Conservation (phyloP, 2,329 filamentous ascomycete species). For the Neopestalotiopsis clavispora region DNA sequence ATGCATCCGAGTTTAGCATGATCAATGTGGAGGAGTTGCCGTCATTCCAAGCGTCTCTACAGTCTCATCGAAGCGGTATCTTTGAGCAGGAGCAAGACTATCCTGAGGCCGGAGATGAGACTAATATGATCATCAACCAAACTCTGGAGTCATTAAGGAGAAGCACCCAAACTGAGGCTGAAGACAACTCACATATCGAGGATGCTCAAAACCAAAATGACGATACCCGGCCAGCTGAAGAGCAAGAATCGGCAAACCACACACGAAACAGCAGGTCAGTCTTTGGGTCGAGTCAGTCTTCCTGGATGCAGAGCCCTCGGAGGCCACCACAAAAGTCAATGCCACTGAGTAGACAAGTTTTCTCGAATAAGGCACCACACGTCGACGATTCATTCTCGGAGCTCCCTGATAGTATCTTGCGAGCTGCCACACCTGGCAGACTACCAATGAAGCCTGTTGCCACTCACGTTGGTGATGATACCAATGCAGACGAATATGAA, state of each 20-base stretch:
- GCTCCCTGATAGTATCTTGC: constrained; percentile 38
- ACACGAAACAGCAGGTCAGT: constrained; percentile 9
- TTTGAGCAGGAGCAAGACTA: constrained; percentile 32
- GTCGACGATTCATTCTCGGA: constrained; percentile 40
- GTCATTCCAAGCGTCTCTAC: constrained; percentile 46
- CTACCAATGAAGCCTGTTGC: constrained; percentile 27
- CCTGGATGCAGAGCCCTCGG: constrained; percentile 40
- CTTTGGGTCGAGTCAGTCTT: constrained; percentile 21
- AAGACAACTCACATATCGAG: background rate
- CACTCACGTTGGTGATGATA: constrained; percentile 29
- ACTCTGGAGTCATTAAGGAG: constrained; percentile 56
- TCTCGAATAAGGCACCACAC: constrained; percentile 36
- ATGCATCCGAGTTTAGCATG: constrained; percentile 61
- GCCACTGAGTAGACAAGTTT: constrained; percentile 40
- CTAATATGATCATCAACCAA: constrained; percentile 60
- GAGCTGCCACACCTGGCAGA: constrained; percentile 36
- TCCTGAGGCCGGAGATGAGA: constrained; percentile 59
- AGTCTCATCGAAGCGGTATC: constrained; percentile 43
- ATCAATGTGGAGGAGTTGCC: constrained; percentile 61
- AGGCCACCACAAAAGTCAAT: constrained; percentile 30
- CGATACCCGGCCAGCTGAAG: constrained; percentile 7
- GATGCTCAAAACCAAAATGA: constrained; percentile 23
- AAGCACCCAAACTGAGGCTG: constrained; percentile 32
- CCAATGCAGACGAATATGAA: constrained; percentile 54
- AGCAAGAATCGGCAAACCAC: background rate